Evolutionary conservation across 352 stramenopile species (phyloP), one percentile per base, ranked within the genome.

Genomic region (Phytophthora pluvialis): DNA sequence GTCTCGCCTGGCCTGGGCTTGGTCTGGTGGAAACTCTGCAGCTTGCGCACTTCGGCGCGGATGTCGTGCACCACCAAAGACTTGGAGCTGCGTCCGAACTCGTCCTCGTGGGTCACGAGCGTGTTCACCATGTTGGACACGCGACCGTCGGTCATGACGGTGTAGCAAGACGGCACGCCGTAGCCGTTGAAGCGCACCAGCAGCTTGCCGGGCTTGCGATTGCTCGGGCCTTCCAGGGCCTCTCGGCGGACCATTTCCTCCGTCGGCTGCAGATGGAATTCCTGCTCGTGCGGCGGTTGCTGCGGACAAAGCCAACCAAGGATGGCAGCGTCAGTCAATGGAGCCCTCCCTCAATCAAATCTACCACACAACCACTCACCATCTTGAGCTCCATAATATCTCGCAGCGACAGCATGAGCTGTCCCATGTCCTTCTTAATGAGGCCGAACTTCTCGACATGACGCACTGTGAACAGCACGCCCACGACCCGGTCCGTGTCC

Each of bases 381-480:
- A 85, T 73, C 62, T 89, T 89, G 29, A 93, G 70, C 48, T 93
- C 84, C 71, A 89, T 79, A 59, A 93, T 73, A 48, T 89, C 82
- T 21, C 79, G 66, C 57, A 91, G 70, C 16, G 82, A 80, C 51
- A 93, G 56, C 67, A 88, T 58, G 16, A 90, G 51, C 54, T 91
- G 74, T 16, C 84, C 84, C 53, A 93, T 87, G 35, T 93, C 84
- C 35, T 78, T 81, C 70, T 90, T 91, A 16, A 93, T 58, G 42
- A 93, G 67, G 28, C 84, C 84, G 52, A 93, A 80, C 65, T 83
- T 91, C 64, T 89, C 84, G 10, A 87, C 67, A 61, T 93, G 84
- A 16, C 75, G 75, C 36, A 93, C 82, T 12, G 83, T 81, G 52
- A 91, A 82, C 38, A 86, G 61, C 46, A 93, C 84, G 26, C 84